Percentiles rank a stretch among this genome's conserved stretches.
These are phyloP conservation scores for Globisporangium middletonii DNA, from an alignment of 352 stramenopile genomes.

Conservation along the genomic window DNA sequence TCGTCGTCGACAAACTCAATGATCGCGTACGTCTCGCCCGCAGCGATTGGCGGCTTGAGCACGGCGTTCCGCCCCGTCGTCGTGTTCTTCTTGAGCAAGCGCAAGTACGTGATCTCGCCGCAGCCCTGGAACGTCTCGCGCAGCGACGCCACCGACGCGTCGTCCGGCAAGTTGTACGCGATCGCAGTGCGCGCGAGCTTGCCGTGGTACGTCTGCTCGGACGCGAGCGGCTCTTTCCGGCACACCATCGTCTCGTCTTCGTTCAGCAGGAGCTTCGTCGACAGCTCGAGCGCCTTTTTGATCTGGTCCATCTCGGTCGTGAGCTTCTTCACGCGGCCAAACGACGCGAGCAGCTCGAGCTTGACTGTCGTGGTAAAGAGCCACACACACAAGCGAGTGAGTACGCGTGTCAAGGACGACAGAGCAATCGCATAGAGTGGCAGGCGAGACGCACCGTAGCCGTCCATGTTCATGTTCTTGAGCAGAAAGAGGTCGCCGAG, in stretches of 20 bases:
- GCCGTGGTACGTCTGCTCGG: slow-evolving; percentile 83
- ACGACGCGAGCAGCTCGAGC: slow-evolving; percentile 75
- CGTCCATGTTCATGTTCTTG: slow-evolving; percentile 88
- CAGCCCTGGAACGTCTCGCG: slow-evolving; percentile 82
- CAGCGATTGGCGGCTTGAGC: slow-evolving; percentile 82
- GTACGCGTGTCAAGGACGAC: not conserved
- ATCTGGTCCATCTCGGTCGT: slow-evolving; percentile 80
- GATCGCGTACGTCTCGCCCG: slow-evolving; percentile 85
- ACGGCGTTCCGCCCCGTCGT: slow-evolving; percentile 82
- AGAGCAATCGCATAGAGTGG: not conserved
- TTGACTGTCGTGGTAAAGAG: slow-evolving; percentile 45
- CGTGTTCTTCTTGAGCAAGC: slow-evolving; percentile 87
- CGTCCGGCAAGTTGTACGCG: slow-evolving; percentile 82
- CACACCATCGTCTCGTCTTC: slow-evolving; percentile 83
- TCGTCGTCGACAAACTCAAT: slow-evolving; percentile 87
- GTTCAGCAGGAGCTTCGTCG: slow-evolving; percentile 77
- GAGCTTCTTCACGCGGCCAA: slow-evolving; percentile 84
- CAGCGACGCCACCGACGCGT: slow-evolving; percentile 78
- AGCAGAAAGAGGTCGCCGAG: slow-evolving; percentile 79
- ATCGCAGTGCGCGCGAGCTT: slow-evolving; percentile 82
- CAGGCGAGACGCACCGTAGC: slow-evolving; percentile 47
- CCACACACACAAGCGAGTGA: slow-evolving; percentile 8
- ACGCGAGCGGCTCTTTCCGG: slow-evolving; percentile 72
- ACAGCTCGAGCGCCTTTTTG: slow-evolving; percentile 77
- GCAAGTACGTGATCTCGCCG: slow-evolving; percentile 81